Evolutionary conservation across 768 basidiomycete species (phyloP).

Genomic region (Suillus brevipes): DNA sequence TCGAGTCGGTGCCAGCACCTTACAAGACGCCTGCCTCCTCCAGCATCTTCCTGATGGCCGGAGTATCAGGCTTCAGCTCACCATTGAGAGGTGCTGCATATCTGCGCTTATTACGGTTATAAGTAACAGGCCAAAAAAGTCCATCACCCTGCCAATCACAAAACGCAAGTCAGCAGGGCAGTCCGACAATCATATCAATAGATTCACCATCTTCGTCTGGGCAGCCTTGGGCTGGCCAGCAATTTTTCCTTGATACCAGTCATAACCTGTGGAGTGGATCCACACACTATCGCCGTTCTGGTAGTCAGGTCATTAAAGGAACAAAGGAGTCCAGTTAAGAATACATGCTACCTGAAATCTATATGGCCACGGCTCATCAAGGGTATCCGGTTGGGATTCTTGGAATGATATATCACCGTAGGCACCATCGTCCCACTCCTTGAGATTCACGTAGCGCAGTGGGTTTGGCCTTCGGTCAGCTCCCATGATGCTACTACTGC

Average conservation of each 20-base stretch:
- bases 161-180: not conserved
- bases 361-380: conserved; percentile 54
- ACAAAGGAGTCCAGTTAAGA: not conserved
- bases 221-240: conserved; percentile 45
- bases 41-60: conserved; percentile 47
- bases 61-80: conserved; percentile 62
- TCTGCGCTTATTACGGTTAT: conserved; percentile 44
- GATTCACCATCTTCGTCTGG: conserved; percentile 46
- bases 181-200: not conserved
- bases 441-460: conserved; percentile 24
- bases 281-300: conserved; percentile 53
- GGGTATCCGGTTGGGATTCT: conserved; percentile 37
- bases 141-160: conserved; percentile 42
- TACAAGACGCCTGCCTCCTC: conserved; percentile 39
- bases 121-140: conserved; percentile 55
- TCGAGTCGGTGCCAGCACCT: not conserved
- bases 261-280: conserved; percentile 49
- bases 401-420: conserved; percentile 19
- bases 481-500: conserved; percentile 6
- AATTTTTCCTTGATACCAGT: conserved; percentile 54
- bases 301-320: conserved; percentile 5
- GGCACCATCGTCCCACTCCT: conserved; percentile 26
- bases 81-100: conserved; percentile 66
- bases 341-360: conserved; percentile 41
- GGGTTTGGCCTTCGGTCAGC: conserved; percentile 5